Conservation (phyloP, 352 stramenopile genomes). For the Phytophthora ramorum region DNA sequence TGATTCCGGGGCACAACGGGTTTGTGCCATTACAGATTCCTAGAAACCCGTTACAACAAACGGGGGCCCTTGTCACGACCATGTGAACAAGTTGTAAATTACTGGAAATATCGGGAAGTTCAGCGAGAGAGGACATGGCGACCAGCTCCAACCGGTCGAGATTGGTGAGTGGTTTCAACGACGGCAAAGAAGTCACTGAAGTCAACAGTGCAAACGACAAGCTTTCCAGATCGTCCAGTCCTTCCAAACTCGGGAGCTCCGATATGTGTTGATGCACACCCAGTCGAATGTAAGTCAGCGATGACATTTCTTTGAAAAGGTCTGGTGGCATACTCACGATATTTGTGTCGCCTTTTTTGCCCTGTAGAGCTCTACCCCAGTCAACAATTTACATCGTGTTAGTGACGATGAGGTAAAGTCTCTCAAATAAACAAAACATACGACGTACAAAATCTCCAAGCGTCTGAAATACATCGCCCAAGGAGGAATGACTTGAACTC, state of each 20-base stretch:
- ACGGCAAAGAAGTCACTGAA: background rate
- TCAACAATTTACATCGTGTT: too few species aligned
- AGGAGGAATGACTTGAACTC: conserved; percentile 25
- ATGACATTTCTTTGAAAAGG: conserved; percentile 19
- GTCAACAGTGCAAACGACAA: conserved; percentile 23
- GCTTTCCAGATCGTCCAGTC: conserved; percentile 25
- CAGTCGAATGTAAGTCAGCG: too few species aligned
- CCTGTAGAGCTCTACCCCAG: conserved; percentile 1
- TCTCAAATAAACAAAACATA: too few species aligned
- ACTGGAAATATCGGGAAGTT: too few species aligned
- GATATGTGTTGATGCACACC: too few species aligned
- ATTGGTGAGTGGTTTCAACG: conserved; percentile 20
- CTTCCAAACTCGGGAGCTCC: conserved; percentile 23
- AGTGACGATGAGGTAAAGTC: too few species aligned
- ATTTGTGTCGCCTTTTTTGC: conserved; percentile 8
- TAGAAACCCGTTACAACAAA: too few species aligned
- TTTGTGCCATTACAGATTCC: too few species aligned
- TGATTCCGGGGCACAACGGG: too few species aligned
- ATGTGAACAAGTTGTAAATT: too few species aligned
- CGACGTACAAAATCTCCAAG: conserved; percentile 40
- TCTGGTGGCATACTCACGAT: background rate
- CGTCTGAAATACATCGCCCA: conserved; percentile 19
- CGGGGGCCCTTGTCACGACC: too few species aligned
- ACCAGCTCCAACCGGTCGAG: conserved; percentile 14
- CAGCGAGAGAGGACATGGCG: background rate